These are phyloP conservation scores for Coix lacrymajobi DNA, from an alignment of 176 grass and related monocot genomes.

Conservation along the genomic window DNA sequence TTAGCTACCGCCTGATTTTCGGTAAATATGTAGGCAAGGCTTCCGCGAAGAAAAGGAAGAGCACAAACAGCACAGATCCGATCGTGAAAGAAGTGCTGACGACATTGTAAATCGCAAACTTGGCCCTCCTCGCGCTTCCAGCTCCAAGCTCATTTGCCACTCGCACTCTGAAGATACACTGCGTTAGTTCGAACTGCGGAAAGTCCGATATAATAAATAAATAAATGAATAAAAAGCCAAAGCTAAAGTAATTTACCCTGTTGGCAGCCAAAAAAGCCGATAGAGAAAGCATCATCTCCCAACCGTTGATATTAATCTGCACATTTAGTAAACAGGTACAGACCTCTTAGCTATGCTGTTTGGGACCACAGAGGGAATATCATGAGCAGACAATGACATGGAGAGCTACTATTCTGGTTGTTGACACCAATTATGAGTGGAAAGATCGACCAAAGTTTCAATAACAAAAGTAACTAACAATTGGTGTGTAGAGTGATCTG, in stretches of 20 bases:
- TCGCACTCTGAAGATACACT: constrained; percentile 44
- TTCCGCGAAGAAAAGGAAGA: constrained; percentile 61
- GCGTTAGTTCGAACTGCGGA: not conserved
- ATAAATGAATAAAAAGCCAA: not conserved
- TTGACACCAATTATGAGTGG: not conserved
- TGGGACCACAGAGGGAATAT: not conserved
- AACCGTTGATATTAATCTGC: constrained; percentile 95
- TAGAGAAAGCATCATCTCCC: constrained; percentile 93
- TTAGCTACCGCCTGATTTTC: constrained; percentile 33
- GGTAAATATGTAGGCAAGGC: constrained; percentile 76
- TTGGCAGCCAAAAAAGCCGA: constrained; percentile 66
- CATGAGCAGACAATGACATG: not conserved
- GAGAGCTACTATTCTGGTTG: not conserved
- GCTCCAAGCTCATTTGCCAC: constrained; percentile 90
- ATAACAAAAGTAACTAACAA: not conserved
- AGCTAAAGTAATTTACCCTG: constrained; percentile 40
- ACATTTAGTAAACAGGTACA: not conserved
- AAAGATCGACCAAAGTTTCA: not conserved
- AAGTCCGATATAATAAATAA: not conserved
- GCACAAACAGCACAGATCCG: constrained; percentile 46
- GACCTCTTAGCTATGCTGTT: not conserved
- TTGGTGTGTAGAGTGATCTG: not conserved
- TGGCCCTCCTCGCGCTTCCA: constrained; percentile 56
- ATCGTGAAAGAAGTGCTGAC: constrained; percentile 48
- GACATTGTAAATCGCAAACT: constrained; percentile 56